Percentiles rank a stretch among this genome's conserved stretches.
Evolutionary conservation across 2,329 filamentous ascomycete genomes (phyloP).

Genomic region (Colletotrichum theobromicola): DNA sequence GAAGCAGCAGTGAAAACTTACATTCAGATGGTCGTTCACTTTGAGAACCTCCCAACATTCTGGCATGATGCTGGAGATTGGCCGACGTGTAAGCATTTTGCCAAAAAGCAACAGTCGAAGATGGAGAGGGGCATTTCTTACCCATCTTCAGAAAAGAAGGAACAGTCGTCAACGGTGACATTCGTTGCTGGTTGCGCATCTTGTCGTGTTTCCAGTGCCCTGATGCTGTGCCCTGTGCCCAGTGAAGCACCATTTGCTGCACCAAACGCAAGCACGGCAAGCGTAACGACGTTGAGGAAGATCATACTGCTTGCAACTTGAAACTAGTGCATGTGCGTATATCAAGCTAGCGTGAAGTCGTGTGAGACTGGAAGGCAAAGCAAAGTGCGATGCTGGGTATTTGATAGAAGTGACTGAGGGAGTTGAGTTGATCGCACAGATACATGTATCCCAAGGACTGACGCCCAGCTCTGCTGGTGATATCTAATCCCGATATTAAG

Average conservation of each 20-base stretch:
- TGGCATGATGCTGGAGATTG: neutral
- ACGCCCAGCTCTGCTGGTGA: neutral
- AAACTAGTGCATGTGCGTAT: neutral
- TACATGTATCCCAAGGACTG: neutral
- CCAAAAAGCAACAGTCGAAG: neutral
- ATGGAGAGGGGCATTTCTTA: neutral
- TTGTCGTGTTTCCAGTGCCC: neutral
- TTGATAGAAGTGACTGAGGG: neutral
- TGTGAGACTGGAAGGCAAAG: neutral
- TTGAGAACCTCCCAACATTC: neutral
- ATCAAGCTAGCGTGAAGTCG: neutral
- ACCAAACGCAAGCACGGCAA: neutral
- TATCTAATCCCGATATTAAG: neutral
- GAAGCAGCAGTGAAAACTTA: rapidly evolving
- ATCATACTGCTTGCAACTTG: neutral
- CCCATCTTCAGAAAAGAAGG: neutral
- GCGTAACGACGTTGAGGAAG: neutral
- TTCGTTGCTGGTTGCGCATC: neutral
- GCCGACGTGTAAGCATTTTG: neutral
- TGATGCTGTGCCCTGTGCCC: neutral
- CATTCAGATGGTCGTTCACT: neutral
- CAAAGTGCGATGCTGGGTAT: neutral
- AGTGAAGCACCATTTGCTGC: neutral
- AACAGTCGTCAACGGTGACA: neutral
- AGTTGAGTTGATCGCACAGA: neutral